Conservation (phyloP, 1,284 basidiomycete genomes). For the Tilletiopsis washingtonensis region DNA sequence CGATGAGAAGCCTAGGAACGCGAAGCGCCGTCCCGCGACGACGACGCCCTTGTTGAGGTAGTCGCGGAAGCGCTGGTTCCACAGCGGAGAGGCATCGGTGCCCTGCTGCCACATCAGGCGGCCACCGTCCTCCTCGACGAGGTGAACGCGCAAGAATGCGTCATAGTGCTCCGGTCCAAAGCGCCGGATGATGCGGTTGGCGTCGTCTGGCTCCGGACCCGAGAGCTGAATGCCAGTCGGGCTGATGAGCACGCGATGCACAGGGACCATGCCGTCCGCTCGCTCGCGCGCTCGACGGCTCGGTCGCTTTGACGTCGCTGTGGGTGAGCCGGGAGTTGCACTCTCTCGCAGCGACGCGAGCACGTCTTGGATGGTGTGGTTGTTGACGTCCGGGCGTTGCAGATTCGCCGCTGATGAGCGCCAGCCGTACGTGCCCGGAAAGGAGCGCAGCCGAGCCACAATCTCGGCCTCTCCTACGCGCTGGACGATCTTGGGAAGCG, state of each 20-base stretch:
- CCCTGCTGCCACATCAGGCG: slow-evolving; percentile 59
- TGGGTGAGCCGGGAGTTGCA: too few relatives aligned
- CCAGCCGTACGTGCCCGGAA: too few relatives aligned
- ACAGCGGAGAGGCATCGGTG: slow-evolving; percentile 55
- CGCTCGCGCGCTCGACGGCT: too few relatives aligned
- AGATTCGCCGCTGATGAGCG: too few relatives aligned
- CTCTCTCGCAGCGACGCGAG: too few relatives aligned
- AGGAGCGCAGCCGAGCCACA: too few relatives aligned
- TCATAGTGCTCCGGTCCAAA: slow-evolving; percentile 45
- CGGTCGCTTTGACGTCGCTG: too few relatives aligned
- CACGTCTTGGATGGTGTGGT: too few relatives aligned
- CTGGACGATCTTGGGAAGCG: too few relatives aligned
- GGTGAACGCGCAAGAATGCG: slow-evolving; percentile 65
- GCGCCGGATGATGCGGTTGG: slow-evolving; percentile 8
- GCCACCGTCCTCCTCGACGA: slow-evolving; percentile 66
- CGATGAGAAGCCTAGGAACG: slow-evolving; percentile 66
- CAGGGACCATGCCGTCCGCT: too few relatives aligned
- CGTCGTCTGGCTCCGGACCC: slow-evolving; percentile 47
- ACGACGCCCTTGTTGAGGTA: slow-evolving; percentile 61
- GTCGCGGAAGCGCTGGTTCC: slow-evolving; percentile 61
- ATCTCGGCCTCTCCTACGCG: too few relatives aligned
- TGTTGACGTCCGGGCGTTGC: too few relatives aligned
- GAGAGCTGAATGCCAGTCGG: slow-evolving; percentile 64
- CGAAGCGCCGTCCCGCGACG: slow-evolving; percentile 61
- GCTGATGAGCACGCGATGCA: slow-evolving; percentile 56